Evolutionary conservation across 352 stramenopile genomes (phyloP), one percentile per base, ranked within the genome.

Genomic region (Aphanomyces euteiches): DNA sequence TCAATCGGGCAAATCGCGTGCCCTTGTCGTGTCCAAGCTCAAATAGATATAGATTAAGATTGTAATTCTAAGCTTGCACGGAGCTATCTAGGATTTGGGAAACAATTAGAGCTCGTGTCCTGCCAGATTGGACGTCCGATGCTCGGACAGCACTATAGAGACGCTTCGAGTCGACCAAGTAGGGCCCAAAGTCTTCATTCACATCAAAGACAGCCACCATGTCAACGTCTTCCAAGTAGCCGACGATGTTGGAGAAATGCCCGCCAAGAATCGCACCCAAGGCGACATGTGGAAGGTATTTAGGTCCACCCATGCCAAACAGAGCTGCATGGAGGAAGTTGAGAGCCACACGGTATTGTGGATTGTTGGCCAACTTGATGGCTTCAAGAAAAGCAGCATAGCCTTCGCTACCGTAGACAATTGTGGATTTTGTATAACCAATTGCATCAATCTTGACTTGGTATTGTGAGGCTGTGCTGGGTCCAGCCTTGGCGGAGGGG

Each of bases 281-380:
- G 8, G 61, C 8, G 39, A 61, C 53, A 21, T 28, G 53, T 12
- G 64, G 45, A 28, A 70, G 21, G 12, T 34, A 70, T n/a, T 38
- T 36, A 19, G 45, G 54, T 8, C 64, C 64, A 40, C 37, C 54
- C 54, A 41, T 70, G 47, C 64, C 45, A 41, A 54, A 70, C 13
- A 70, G 36, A 17, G 64, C 53, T 2, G 64, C 43, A 28, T 70
- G 64, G 7, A 70, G 28, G 40, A 70, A 70, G 40, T 70, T 69
- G 38, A 69, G 19, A 17, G 63, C 50, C 37, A 69, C 63, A n/a
- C 63, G 63, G 63, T 59, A 28, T 5, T 59, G 13, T 21, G 39
- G 8, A 47, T 69, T 47, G 54, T 70, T 70, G 37, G 64, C 36
- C 17, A 7, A 36, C 45, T 61, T 69, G 63, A 69, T 69, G 13